These are phyloP conservation scores for Diplotaxis tenuifolia DNA, from an alignment of 345 rosid species.

Conservation along the genomic window DNA sequence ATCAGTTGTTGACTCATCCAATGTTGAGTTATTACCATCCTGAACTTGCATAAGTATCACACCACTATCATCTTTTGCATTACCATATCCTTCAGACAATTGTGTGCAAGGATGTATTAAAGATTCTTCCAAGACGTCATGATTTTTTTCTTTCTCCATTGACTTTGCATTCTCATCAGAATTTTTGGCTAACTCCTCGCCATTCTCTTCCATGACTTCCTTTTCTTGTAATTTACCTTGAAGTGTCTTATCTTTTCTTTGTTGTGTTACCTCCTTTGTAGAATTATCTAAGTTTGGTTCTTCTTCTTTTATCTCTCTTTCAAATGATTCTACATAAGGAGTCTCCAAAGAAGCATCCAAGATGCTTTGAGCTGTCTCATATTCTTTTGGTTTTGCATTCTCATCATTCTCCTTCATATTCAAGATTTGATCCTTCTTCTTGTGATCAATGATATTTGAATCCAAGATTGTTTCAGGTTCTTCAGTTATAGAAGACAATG, in stretches of 20 bases:
- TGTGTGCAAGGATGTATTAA: neutral
- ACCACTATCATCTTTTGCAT: slow-evolving; percentile 3
- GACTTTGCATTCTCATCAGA: slow-evolving; percentile 2
- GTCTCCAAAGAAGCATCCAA: slow-evolving; percentile 22
- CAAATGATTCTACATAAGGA: neutral
- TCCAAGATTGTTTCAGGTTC: slow-evolving; percentile 31
- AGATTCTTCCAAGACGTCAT: neutral
- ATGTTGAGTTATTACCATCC: neutral
- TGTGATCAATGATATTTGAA: slow-evolving; percentile 3
- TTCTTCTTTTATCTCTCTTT: slow-evolving; percentile 4
- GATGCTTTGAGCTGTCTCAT: slow-evolving; percentile 1
- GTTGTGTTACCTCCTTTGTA: slow-evolving; percentile 1
- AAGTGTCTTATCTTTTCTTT: neutral
- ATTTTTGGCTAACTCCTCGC: neutral
- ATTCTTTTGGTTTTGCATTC: neutral
- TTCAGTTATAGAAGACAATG: slow-evolving; percentile 37
- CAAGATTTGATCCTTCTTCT: neutral
- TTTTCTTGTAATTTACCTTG: slow-evolving; percentile 6
- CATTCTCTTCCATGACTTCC: slow-evolving; percentile 18
- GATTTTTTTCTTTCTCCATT: slow-evolving; percentile 2
- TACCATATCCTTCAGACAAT: neutral
- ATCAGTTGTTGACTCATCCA: slow-evolving; percentile 1
- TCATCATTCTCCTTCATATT: neutral
- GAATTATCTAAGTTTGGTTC: neutral
- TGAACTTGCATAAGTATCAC: slow-evolving; percentile 12